Base-by-base conservation (phyloP, 2,329 filamentous ascomycete species). In the Claviceps maximensis region DNA sequence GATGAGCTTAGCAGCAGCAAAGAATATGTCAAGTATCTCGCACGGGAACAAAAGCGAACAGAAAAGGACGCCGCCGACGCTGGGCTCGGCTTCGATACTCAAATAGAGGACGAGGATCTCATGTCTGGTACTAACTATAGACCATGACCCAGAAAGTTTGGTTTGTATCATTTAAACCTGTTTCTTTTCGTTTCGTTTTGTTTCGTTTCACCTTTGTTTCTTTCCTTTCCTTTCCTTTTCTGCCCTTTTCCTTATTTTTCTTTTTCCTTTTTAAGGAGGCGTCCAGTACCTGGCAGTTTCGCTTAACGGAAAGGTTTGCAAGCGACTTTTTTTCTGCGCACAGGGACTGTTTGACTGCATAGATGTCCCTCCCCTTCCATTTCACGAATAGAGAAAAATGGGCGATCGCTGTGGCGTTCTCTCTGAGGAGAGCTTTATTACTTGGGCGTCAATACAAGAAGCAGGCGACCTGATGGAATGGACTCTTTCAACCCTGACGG, bases 21-120 rank as follows among this genome's bases (percentile, higher is more conserved):
- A 56, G 78, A 82, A 23, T 83, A 80, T 58, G 66, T 81, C 5
- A 74, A 71, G 50, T 68, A 72, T 54, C 21, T 75, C 19, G 56
- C 69, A 2, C 69, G 68, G 47, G 75, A 80, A 52, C 68, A 74
- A 59, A 74, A 70, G 59, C 69, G 71, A 21, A 55, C 58, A 9
- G 71, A 78, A 42, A 75, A 75, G 59, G 72, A 74, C 0, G 62
- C 62, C 2, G 62, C 64, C 19, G 63, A 66, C 50, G 60, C 63
- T 2, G 60, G 64, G 2, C 54, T 69, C 27, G 68, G 66, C 42
- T 78, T 77, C 54, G 71, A 77, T 27, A 63, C 67, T 13, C 67
- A 73, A 49, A 67, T 79, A 40, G 77, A 80, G 52, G 78, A 82
- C n/a, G 79, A 82, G 62, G 79, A 82, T 57, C 62, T 82, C 25